Conservation (phyloP, 1,284 basidiomycete species). For the Hypsizygus ulmarius region DNA sequence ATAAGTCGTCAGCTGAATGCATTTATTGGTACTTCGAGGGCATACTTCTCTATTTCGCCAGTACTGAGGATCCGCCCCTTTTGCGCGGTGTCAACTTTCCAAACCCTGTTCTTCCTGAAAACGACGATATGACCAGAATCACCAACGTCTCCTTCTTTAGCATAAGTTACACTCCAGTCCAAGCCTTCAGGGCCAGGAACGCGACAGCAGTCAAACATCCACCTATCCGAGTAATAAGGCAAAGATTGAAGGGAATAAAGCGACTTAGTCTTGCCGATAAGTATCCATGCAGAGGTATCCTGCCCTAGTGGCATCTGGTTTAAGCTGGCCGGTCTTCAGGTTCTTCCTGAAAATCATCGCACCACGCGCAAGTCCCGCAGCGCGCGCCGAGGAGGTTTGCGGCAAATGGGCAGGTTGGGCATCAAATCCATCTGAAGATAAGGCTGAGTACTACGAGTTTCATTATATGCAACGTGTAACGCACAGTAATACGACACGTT, state of each 20-base stretch:
- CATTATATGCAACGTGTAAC: constrained; percentile 20
- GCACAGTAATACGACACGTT: constrained; percentile 84
- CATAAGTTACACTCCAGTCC: constrained; percentile 77
- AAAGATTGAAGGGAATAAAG: neutral
- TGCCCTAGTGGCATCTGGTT: constrained; percentile 74
- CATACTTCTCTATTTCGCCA: constrained; percentile 64
- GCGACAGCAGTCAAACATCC: constrained; percentile 93
- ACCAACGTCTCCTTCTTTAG: constrained; percentile 60
- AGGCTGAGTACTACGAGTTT: neutral
- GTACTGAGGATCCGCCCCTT: constrained; percentile 65
- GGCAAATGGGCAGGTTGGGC: constrained; percentile 59
- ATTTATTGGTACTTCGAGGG: neutral
- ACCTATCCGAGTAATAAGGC: constrained; percentile 38
- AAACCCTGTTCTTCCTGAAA: constrained; percentile 74
- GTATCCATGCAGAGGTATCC: constrained; percentile 85
- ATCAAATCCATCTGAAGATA: constrained; percentile 65
- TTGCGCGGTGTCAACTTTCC: constrained; percentile 64
- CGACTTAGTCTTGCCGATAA: constrained; percentile 54
- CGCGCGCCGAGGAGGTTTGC: constrained; percentile 62
- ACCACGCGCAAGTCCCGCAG: constrained; percentile 69
- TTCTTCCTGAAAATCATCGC: constrained; percentile 72
- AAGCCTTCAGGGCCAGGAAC: constrained; percentile 69
- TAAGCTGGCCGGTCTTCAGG: constrained; percentile 63
- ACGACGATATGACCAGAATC: constrained; percentile 75
- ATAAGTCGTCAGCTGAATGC: neutral